A percentile compares a stretch with the other conserved stretches of the same genome.
Conservation (phyloP, 2,329 filamentous ascomycete genomes). For the Clarireedia monteithiana region DNA sequence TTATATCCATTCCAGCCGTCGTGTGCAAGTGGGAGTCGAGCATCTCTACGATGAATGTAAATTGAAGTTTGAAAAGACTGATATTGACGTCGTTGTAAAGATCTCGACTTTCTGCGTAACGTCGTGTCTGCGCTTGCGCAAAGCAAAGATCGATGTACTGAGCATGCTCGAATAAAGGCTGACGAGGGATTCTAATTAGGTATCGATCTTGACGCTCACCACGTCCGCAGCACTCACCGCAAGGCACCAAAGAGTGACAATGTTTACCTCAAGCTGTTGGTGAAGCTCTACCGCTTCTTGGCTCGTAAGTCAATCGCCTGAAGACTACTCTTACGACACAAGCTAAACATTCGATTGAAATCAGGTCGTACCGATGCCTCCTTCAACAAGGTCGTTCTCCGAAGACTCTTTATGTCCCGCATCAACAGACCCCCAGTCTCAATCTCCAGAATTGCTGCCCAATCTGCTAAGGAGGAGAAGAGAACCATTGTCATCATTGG, state of each 20-base stretch:
- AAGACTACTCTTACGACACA: neutral
- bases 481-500: conserved; percentile 93
- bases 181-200: conserved; percentile 50
- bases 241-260: conserved; percentile 97
- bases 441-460: conserved; percentile 77
- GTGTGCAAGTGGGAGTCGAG: conserved; percentile 30
- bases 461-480: conserved; percentile 57
- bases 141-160: conserved; percentile 34
- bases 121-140: conserved; percentile 21
- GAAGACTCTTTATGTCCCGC: conserved; percentile 96
- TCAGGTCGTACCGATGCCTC: conserved; percentile 87
- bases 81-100: conserved; percentile 9
- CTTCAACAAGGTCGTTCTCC: conserved; percentile 99
- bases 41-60: conserved; percentile 13
- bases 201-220: conserved; percentile 66
- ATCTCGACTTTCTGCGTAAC: conserved; percentile 27
- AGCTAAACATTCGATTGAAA: neutral
- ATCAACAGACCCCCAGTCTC: conserved; percentile 97
- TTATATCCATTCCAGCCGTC: conserved; percentile 28
- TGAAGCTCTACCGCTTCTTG: conserved; percentile 97
- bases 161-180: conserved; percentile 61
- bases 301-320: conserved; percentile 59
- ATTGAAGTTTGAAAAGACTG: conserved; percentile 14
- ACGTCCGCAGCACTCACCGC: conserved; percentile 69
- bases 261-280: conserved; percentile 92